Percentiles rank a stretch among this genome's conserved stretches.
These are phyloP conservation scores for Rutidosis leptorrhynchoides DNA, from an alignment of 129 eudicot genomes.

Conservation along the genomic window DNA sequence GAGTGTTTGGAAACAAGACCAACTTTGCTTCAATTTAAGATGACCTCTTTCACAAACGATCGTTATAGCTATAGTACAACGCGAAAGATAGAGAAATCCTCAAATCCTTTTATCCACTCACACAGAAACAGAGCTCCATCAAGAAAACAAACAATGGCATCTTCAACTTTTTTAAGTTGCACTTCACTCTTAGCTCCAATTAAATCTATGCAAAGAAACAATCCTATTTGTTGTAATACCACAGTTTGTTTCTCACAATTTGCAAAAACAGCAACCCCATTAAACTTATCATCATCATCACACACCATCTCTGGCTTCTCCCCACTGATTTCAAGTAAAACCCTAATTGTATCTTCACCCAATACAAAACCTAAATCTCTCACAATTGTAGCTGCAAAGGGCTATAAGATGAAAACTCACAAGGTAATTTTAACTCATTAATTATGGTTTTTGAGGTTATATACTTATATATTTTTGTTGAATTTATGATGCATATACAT, in stretches of 20 bases:
- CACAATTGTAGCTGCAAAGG: conserved; percentile 61
- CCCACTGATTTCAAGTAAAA: conserved; percentile 38
- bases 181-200: conserved; percentile 26
- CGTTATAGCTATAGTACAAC: conserved; percentile 2
- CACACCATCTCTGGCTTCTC: conserved; percentile 46
- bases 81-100: conserved; percentile 18
- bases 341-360: conserved; percentile 23
- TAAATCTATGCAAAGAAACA: conserved; percentile 9
- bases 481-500: not conserved
- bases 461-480: not conserved
- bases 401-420: conserved; percentile 94
- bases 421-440: conserved; percentile 40
- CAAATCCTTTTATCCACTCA: conserved; percentile 36
- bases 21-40: conserved; percentile 1
- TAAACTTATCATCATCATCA: conserved; percentile 60
- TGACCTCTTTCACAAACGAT: not conserved
- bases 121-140: conserved; percentile 20
- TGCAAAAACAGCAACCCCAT: conserved; percentile 32
- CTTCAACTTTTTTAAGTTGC: conserved; percentile 37
- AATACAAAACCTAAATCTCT: conserved; percentile 31
- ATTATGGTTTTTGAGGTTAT: not conserved
- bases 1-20: conserved; percentile 10
- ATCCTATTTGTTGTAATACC: conserved; percentile 7
- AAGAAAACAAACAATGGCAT: conserved; percentile 39
- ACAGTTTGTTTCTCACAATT: conserved; percentile 38